These are phyloP conservation scores for Didymella pinodella DNA, from an alignment of 2,329 filamentous ascomycete genomes.

Conservation along the genomic window DNA sequence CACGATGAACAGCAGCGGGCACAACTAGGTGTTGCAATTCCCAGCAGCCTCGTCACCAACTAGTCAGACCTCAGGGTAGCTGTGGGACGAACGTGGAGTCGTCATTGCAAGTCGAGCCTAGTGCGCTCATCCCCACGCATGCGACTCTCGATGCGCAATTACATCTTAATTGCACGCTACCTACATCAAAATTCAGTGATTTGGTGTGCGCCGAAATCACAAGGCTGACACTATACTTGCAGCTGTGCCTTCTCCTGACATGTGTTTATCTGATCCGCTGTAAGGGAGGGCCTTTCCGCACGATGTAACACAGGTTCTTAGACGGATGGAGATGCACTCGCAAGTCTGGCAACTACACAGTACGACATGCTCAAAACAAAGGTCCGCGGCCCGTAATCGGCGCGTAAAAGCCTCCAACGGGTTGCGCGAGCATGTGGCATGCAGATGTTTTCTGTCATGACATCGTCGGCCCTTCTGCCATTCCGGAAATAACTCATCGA, in stretches of 20 bases:
- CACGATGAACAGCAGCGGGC: background rate
- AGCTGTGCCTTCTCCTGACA: constrained; percentile 24
- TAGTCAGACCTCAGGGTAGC: constrained; percentile 10
- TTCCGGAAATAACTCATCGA: constrained; percentile 15
- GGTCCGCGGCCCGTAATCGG: constrained; percentile 19
- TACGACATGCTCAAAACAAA: background rate
- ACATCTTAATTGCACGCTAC: constrained; percentile 13
- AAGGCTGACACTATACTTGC: constrained; percentile 1
- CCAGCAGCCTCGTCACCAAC: constrained; percentile 5
- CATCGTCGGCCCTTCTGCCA: constrained; percentile 21
- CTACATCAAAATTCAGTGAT: constrained; percentile 5
- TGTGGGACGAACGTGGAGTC: constrained; percentile 13
- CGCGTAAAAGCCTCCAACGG: constrained; percentile 7
- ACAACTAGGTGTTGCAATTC: background rate
- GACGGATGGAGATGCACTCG: background rate
- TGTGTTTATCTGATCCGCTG: constrained; percentile 37
- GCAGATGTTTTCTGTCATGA: constrained; percentile 12
- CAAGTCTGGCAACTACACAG: background rate
- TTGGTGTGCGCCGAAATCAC: background rate
- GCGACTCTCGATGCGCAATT: background rate
- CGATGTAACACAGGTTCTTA: background rate
- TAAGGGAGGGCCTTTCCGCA: constrained; percentile 28
- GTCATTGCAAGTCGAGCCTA: constrained; percentile 6
- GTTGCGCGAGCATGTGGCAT: constrained; percentile 16
- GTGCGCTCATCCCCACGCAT: constrained; percentile 5